A percentile compares a stretch with the other conserved stretches of the same genome.
phyloP scores from a whole-genome alignment of 1,284 basidiomycete genomes.

The Trichosporon sp. region DNA sequence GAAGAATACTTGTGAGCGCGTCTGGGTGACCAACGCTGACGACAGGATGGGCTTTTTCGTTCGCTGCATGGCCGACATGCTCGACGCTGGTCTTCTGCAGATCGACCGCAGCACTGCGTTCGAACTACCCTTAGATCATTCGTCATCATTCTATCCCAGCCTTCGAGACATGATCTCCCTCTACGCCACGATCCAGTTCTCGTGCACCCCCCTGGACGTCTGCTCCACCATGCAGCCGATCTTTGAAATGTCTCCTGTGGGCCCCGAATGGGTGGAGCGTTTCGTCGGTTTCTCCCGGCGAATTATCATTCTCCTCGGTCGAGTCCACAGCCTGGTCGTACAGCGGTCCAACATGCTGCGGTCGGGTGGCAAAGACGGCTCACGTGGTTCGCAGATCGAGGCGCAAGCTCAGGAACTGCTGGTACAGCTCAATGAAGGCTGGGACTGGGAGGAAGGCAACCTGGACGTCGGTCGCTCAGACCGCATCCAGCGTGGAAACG shows the following conservation, averaged over 20 bases:
- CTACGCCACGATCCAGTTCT: slow-evolving; percentile 29
- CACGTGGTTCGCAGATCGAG: slow-evolving; percentile 20
- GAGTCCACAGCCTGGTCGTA: slow-evolving; percentile 31
- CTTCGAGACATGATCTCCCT: slow-evolving; percentile 35
- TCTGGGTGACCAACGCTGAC: not conserved
- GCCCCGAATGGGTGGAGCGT: slow-evolving; percentile 35
- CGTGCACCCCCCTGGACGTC: slow-evolving; percentile 24
- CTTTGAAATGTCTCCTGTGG: slow-evolving; percentile 21
- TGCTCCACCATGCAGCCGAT: slow-evolving; percentile 17
- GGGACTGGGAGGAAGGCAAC: slow-evolving; percentile 26
- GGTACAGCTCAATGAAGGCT: slow-evolving; percentile 23
- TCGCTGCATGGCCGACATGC: slow-evolving; percentile 37
- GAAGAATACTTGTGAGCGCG: slow-evolving; percentile 33
- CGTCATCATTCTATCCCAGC: slow-evolving; percentile 26
- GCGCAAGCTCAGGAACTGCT: slow-evolving; percentile 27
- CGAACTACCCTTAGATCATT: slow-evolving; percentile 20
- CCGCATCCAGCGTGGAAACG: slow-evolving; percentile 34
- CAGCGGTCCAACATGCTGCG: slow-evolving; percentile 25
- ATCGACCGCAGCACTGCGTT: slow-evolving; percentile 29
- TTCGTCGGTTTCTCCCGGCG: slow-evolving; percentile 34
- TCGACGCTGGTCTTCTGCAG: slow-evolving; percentile 26
- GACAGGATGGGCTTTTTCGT: slow-evolving; percentile 34
- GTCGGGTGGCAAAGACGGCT: slow-evolving; percentile 17
- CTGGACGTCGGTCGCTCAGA: slow-evolving; percentile 27
- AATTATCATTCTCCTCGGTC: slow-evolving; percentile 29